Evolutionary conservation across 305 asterid species (phyloP).

Genomic region (Ajuga reptans): DNA sequence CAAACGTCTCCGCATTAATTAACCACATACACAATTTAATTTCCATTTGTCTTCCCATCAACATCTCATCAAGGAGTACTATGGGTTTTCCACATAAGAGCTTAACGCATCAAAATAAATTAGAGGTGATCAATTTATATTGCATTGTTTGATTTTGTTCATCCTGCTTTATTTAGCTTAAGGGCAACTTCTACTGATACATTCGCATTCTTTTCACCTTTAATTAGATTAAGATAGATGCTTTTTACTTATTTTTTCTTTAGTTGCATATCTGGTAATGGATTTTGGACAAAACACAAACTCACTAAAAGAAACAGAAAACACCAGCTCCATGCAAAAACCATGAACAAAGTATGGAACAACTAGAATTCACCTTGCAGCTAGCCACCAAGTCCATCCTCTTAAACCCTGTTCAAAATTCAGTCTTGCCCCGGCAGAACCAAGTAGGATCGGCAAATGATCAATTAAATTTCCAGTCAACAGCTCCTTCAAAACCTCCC

Average conservation of each 20-base stretch:
- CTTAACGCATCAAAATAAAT: background rate
- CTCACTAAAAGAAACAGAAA: constrained; percentile 10
- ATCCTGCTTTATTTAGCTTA: constrained; percentile 11
- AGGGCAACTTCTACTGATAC: constrained; percentile 2
- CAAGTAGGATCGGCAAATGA: constrained; percentile 28
- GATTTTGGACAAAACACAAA: background rate
- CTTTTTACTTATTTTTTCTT: background rate
- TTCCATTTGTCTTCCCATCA: background rate
- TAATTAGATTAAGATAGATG: background rate
- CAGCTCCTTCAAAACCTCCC: constrained; percentile 21
- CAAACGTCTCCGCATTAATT: too few species aligned
- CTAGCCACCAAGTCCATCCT: constrained; percentile 76
- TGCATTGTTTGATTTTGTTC: background rate
- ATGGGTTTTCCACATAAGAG: background rate
- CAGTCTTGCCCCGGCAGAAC: constrained; percentile 19
- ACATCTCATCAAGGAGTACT: background rate
- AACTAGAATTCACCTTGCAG: constrained; percentile 57
- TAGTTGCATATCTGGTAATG: background rate
- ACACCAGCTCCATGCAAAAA: background rate
- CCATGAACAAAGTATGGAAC: background rate
- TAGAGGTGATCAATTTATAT: background rate
- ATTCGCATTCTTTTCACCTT: background rate
- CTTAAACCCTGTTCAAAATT: constrained; percentile 5
- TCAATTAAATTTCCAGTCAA: constrained; percentile 21
- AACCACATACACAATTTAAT: too few species aligned